A percentile compares a stretch with the other conserved stretches of the same genome.
Conservation (phyloP, 2,329 filamentous ascomycete genomes). For the Colletotrichum liaoningense region DNA sequence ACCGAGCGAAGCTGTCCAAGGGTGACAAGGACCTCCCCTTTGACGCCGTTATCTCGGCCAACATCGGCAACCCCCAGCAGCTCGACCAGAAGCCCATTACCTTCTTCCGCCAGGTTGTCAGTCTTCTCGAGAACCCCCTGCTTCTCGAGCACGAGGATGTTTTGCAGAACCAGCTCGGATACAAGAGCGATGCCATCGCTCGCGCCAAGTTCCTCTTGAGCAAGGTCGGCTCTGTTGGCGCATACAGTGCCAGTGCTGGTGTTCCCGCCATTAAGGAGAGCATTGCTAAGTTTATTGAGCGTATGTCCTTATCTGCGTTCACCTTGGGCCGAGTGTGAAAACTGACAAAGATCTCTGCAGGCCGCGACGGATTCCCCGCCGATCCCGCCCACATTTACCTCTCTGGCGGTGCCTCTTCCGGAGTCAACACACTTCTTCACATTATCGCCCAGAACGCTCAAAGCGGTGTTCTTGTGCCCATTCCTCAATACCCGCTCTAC, state of each 20-base stretch:
- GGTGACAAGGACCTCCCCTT: slow-evolving; percentile 79
- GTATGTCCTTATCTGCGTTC: slow-evolving; percentile 59
- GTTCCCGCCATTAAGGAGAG: slow-evolving; percentile 88
- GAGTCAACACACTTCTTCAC: slow-evolving; percentile 93
- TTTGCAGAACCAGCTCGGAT: slow-evolving; percentile 80
- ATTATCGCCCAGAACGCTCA: slow-evolving; percentile 83
- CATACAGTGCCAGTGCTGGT: slow-evolving; percentile 95
- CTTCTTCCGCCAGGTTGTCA: slow-evolving; percentile 97
- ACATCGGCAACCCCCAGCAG: slow-evolving; percentile 99
- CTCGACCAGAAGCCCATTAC: slow-evolving; percentile 99
- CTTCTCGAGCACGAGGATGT: slow-evolving; percentile 86
- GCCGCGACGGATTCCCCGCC: slow-evolving; percentile 88
- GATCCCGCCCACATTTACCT: slow-evolving; percentile 88
- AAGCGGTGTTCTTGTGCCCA: slow-evolving; percentile 87
- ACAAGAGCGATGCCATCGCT: slow-evolving; percentile 89
- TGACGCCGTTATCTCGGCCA: slow-evolving; percentile 91
- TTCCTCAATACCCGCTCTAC: slow-evolving; percentile 98
- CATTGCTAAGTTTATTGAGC: slow-evolving; percentile 91
- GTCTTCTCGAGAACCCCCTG: slow-evolving; percentile 88
- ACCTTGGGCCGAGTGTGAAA: not conserved
- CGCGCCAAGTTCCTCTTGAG: slow-evolving; percentile 84
- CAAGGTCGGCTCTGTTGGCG: slow-evolving; percentile 90
- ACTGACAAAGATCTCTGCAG: slow-evolving; percentile 52
- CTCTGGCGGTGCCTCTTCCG: slow-evolving; percentile 90
- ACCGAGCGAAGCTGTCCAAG: slow-evolving; percentile 78